Base-by-base conservation (phyloP, 129 eudicot species). In the Artemisia argyi region DNA sequence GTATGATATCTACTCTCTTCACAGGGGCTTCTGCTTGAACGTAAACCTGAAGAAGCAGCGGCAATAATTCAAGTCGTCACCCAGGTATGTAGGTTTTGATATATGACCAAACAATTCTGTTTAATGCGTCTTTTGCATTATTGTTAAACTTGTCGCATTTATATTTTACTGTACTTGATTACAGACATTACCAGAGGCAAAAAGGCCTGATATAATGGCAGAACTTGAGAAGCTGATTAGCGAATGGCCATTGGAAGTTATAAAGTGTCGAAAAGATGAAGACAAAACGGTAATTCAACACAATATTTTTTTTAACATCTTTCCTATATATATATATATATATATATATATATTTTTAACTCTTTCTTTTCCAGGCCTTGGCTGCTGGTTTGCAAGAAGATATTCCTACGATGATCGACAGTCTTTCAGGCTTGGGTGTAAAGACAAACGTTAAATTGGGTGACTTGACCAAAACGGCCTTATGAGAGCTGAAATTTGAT, bases 201-300 rank as follows among this genome's bases (percentile, higher is more conserved):
- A 77, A 72, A 85, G 78, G 82, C 73, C 84, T 16, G 82, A 68
- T 49, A 72, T 89, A 18, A 68, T 76, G 68, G 73, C 64, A 74
- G 90, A 89, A 80, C 90, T 93, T 66, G 92, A 93, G 65, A 89
- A 82, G 89, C 79, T 93, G 78, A 92, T 85, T 61, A 82, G 82
- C 15, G 89, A 93, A 76, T 93, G 98, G 98, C 92, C 96, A 53
- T 76, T 84, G 86, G 88, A 89, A 78, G 88, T 93, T 71, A 69
- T 87, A 73, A 89, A 93, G 86, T 77, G 67, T 73, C 83, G 60
- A 51, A 82, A 93, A 70, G 85, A 76, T 51, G 89, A 82, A 57
- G 82, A 75, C 73, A 79, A 69, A 80, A 82, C 74, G 90, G 96
- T 89, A 83, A 82, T 52, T 9, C 8, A 46, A 26, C 55, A 65